phyloP scores from a whole-genome alignment of 148 eudicot genomes.

The Rhododendron vialii region DNA sequence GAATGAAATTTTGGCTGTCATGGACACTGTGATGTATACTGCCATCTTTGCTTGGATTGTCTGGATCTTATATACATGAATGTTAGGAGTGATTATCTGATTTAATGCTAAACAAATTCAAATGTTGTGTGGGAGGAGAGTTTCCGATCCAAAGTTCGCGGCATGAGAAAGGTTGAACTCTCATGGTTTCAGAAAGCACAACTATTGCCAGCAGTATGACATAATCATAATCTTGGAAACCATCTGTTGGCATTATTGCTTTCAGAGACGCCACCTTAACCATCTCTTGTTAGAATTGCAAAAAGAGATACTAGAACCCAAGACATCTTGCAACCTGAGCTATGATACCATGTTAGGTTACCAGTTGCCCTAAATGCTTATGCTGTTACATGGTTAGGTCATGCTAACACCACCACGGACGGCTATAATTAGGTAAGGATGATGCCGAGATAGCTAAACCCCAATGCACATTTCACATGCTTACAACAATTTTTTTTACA shows the following conservation, averaged over 20 bases:
- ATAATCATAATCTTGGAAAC: slow-evolving; percentile 4
- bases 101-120: slow-evolving; percentile 19
- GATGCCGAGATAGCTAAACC: neutral
- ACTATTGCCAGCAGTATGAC: slow-evolving; percentile 41
- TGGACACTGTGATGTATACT: slow-evolving; percentile 56
- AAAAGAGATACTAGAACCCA: neutral
- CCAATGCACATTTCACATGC: neutral
- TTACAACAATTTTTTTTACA: neutral
- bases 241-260: neutral
- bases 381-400: neutral
- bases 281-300: neutral
- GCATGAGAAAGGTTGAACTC: slow-evolving; percentile 44
- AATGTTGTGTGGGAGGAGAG: slow-evolving; percentile 67
- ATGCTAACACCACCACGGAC: neutral
- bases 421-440: neutral
- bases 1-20: slow-evolving; percentile 54
- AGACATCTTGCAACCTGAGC: neutral
- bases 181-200: slow-evolving; percentile 48
- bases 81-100: slow-evolving; percentile 1
- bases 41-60: neutral
- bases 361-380: too few species aligned
- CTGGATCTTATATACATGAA: neutral
- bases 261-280: neutral
- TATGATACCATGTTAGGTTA: too few species aligned
- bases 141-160: slow-evolving; percentile 43